These are phyloP conservation scores for Actinomortierella ambigua DNA, from an alignment of 371 early-diverging fungal species.

Conservation along the genomic window DNA sequence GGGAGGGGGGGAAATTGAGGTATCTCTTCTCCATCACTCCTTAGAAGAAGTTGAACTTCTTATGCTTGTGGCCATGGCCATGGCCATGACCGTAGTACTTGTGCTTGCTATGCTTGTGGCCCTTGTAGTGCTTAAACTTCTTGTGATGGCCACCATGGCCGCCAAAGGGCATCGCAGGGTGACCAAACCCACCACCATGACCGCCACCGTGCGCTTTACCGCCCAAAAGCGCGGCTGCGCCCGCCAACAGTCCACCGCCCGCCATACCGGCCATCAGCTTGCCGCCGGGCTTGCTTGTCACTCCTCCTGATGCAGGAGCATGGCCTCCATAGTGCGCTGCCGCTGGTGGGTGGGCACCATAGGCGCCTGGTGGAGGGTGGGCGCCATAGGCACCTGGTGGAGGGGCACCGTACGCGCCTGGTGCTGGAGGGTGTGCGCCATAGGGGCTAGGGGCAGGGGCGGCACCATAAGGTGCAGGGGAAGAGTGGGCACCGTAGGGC, in stretches of 20 bases:
- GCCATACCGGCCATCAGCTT: background rate
- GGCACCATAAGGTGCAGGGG: constrained; percentile 3
- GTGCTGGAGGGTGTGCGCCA: background rate
- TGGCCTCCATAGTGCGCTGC: background rate
- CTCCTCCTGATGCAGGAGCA: constrained; percentile 3
- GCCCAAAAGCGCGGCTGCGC: constrained; percentile 2
- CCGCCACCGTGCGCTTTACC: background rate
- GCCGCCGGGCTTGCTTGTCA: background rate
- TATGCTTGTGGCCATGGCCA: constrained; percentile 11
- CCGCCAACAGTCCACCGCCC: constrained; percentile 15
- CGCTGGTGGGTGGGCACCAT: constrained; percentile 10
- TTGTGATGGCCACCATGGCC: background rate
- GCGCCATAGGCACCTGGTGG: constrained; percentile 10
- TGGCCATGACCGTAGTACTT: constrained; percentile 2
- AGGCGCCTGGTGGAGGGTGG: constrained; percentile 2
- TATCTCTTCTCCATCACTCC: too few species aligned
- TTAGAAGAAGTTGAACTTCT: background rate
- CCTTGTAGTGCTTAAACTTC: constrained; percentile 4
- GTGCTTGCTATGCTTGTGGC: constrained; percentile 12
- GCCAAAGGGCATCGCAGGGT: too few species aligned
- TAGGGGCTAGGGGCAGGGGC: constrained; percentile 1
- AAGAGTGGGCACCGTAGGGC: constrained; percentile 25
- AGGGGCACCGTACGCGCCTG: constrained; percentile 3
- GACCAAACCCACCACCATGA: background rate
- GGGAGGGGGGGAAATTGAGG: background rate